phyloP scores from a whole-genome alignment of 139 green algal species.

The Tetradesmus lagerheimii region DNA sequence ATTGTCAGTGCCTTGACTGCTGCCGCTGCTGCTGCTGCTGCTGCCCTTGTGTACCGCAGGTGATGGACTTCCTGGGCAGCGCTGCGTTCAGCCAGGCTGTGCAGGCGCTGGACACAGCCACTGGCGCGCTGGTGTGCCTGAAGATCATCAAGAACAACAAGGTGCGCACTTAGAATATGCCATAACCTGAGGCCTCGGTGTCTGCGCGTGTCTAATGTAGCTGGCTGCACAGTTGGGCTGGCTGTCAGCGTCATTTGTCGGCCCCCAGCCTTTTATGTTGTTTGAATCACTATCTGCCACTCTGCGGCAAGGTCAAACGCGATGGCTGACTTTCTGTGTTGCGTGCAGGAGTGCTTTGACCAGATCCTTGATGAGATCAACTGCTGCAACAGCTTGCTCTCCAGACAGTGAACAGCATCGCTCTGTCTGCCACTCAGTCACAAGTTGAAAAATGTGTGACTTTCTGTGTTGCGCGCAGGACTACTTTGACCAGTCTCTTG shows the following conservation, averaged over 20 bases:
- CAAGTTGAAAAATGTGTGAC: no score
- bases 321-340: no score
- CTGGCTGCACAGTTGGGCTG: no score
- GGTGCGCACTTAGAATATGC: slow-evolving; percentile 70
- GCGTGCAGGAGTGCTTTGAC: slow-evolving; percentile 82
- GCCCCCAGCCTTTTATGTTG: no score
- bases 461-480: slow-evolving; percentile 60
- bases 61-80: slow-evolving; percentile 92
- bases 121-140: slow-evolving; percentile 90
- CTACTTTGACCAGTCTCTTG: slow-evolving; percentile 97
- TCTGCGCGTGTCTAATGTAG: no score
- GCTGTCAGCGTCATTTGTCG: no score
- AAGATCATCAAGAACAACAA: slow-evolving; percentile 94
- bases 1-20: no score
- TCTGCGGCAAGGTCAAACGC: no score
- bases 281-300: no score
- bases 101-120: slow-evolving; percentile 93
- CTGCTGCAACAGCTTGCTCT: slow-evolving; percentile 51
- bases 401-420: background rate
- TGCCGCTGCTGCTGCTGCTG: slow-evolving; percentile 13
- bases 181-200: no score
- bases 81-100: slow-evolving; percentile 97
- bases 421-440: no score
- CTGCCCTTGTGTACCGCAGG: slow-evolving; percentile 52
- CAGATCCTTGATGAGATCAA: slow-evolving; percentile 92